Percentiles rank a stretch among this genome's conserved stretches.
Conservation (phyloP, 2,329 filamentous ascomycete genomes). For the Nannizziopsis arthrosporioides region DNA sequence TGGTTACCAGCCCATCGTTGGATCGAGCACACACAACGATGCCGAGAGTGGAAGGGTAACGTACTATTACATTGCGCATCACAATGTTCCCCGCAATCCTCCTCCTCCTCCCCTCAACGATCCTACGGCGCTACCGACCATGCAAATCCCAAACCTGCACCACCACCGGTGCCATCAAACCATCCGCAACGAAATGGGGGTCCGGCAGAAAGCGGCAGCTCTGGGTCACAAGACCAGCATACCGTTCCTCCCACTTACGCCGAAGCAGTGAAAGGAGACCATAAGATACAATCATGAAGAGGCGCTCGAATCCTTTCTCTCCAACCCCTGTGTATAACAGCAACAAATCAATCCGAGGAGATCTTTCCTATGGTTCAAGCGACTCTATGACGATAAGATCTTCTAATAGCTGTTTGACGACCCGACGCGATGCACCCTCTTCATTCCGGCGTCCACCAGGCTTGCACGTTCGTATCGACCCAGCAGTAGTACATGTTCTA, state of each 20-base stretch:
- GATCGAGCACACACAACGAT: slow-evolving; percentile 35
- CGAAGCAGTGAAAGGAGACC: slow-evolving; percentile 76
- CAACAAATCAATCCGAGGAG: no score
- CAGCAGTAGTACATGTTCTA: no score
- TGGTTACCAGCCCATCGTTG: slow-evolving; percentile 52
- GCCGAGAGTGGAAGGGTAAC: slow-evolving; percentile 45
- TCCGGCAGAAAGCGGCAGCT: slow-evolving; percentile 18
- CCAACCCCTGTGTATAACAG: no score
- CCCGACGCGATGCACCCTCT: no score
- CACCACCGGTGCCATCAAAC: slow-evolving; percentile 15
- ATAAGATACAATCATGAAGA: slow-evolving; percentile 66
- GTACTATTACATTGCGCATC: slow-evolving; percentile 62
- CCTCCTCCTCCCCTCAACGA: slow-evolving; percentile 19
- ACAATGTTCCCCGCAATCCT: slow-evolving; percentile 20
- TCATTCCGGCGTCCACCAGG: no score
- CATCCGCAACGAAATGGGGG: slow-evolving; percentile 13
- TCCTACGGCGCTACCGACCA: slow-evolving; percentile 29
- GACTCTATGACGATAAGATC: no score
- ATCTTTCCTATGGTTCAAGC: no score
- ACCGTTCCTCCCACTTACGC: slow-evolving; percentile 68
- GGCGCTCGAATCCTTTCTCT: no score
- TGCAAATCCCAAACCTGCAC: slow-evolving; percentile 19
- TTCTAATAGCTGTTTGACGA: no score
- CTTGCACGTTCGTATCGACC: no score
- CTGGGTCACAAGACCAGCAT: slow-evolving; percentile 29